These are phyloP conservation scores for Blastobotrys capitulatus DNA, from an alignment of 1,139 yeast species.

Conservation along the genomic window DNA sequence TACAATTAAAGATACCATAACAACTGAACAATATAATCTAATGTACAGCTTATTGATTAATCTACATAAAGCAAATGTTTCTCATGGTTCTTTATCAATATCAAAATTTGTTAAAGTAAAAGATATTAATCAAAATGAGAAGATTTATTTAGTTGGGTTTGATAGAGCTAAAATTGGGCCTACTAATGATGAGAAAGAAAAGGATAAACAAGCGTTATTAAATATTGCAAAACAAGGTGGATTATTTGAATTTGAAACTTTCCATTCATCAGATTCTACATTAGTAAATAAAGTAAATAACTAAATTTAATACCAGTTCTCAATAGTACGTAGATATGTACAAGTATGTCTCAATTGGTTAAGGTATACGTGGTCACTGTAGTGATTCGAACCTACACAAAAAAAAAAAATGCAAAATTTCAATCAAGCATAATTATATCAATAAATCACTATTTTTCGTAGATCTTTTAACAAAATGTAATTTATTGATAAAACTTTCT, in stretches of 20 bases:
- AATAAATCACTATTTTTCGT: too few relatives aligned
- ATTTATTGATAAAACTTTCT: too few relatives aligned
- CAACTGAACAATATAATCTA: background rate
- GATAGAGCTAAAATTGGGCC: background rate
- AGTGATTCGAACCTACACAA: too few relatives aligned
- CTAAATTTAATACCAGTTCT: too few relatives aligned
- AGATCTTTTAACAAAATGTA: too few relatives aligned
- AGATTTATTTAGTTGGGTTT: background rate
- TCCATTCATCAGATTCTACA: background rate
- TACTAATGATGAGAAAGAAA: background rate
- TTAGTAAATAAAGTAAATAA: background rate
- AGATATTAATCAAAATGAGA: background rate
- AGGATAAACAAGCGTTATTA: background rate
- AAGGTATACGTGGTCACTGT: too few relatives aligned
- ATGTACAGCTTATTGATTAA: background rate
- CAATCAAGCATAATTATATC: too few relatives aligned
- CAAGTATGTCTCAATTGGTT: too few relatives aligned
- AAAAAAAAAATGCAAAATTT: too few relatives aligned
- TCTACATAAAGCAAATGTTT: conserved; percentile 3
- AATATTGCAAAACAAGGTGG: background rate
- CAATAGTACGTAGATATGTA: too few relatives aligned
- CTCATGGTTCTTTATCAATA: conserved; percentile 1
- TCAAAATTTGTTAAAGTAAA: conserved; percentile 1
- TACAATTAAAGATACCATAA: background rate
- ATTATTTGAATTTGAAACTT: background rate